A percentile compares a stretch with the other conserved stretches of the same genome.
phyloP scores from a whole-genome alignment of 2,329 filamentous ascomycete genomes.

The Fusarium xyrophilum region DNA sequence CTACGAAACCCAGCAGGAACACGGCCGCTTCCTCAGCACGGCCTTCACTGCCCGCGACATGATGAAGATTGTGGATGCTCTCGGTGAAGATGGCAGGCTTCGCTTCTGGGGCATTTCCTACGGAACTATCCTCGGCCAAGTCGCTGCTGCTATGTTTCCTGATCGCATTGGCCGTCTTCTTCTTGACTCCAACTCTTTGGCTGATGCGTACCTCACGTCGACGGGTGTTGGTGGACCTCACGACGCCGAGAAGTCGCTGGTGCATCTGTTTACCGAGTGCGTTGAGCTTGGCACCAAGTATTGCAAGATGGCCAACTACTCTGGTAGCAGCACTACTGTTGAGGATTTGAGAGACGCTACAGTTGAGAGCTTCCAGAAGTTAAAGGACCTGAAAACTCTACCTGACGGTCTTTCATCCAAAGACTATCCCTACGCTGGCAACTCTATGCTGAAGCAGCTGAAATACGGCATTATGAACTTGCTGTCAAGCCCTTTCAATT shows the following conservation, averaged over 20 bases:
- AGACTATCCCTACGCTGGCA: constrained; percentile 10
- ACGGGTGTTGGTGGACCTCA: constrained; percentile 14
- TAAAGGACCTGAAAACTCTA: not conserved
- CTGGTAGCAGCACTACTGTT: constrained; percentile 15
- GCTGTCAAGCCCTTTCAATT: constrained; percentile 1
- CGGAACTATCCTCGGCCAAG: constrained; percentile 34
- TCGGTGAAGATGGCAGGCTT: constrained; percentile 46
- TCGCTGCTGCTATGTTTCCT: constrained; percentile 36
- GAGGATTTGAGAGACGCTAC: constrained; percentile 14
- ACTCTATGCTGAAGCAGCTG: constrained; percentile 9
- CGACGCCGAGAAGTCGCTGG: constrained; percentile 21
- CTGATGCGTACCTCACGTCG: constrained; percentile 16
- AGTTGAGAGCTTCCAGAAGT: constrained; percentile 4
- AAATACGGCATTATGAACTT: constrained; percentile 19
- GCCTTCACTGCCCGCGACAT: constrained; percentile 50
- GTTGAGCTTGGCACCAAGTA: constrained; percentile 16
- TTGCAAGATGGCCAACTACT: constrained; percentile 23
- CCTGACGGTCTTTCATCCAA: constrained; percentile 5
- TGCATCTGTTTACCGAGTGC: constrained; percentile 23
- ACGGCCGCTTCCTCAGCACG: constrained; percentile 43
- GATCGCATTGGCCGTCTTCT: constrained; percentile 35
- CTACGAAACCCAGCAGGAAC: constrained; percentile 33
- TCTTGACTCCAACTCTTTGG: constrained; percentile 32
- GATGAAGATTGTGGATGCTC: constrained; percentile 49
- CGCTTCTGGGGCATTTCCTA: constrained; percentile 46